A percentile compares a stretch with the other conserved stretches of the same genome.
Conservation (phyloP, 345 rosid genomes). For the Salix viminalis region DNA sequence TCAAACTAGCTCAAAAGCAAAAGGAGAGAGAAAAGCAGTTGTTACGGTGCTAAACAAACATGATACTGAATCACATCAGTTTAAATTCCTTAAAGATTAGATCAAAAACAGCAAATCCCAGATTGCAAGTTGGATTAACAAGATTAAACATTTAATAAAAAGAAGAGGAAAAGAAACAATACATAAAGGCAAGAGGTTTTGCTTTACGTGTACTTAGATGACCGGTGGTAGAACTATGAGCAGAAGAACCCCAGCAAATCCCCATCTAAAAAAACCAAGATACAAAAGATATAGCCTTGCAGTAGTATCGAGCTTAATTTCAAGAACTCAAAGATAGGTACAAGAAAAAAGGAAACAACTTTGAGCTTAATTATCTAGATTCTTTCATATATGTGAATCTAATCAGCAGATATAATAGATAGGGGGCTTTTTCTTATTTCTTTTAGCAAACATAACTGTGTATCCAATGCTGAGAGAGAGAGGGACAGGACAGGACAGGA, state of each 20-base stretch:
- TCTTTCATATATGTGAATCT: not conserved
- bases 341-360: not conserved
- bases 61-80: not conserved
- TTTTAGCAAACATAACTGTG: not conserved
- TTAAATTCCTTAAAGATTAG: not conserved
- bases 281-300: not conserved
- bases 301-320: not conserved
- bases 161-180: not conserved
- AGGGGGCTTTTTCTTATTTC: not conserved
- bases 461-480: not conserved
- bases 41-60: not conserved
- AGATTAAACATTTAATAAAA: not conserved
- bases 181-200: not conserved
- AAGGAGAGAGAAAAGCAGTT: not conserved
- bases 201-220: slow-evolving; percentile 52
- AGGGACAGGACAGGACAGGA: not conserved
- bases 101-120: slow-evolving; percentile 4
- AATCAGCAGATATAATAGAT: not conserved
- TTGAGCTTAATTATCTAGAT: not conserved
- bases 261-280: slow-evolving; percentile 39
- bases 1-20: not conserved
- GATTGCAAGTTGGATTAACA: not conserved
- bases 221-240: slow-evolving; percentile 46
- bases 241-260: slow-evolving; percentile 56
- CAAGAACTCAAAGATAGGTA: not conserved